phyloP scores from a whole-genome alignment of 371 early-diverging fungal species.

The Mucor velutinosus region DNA sequence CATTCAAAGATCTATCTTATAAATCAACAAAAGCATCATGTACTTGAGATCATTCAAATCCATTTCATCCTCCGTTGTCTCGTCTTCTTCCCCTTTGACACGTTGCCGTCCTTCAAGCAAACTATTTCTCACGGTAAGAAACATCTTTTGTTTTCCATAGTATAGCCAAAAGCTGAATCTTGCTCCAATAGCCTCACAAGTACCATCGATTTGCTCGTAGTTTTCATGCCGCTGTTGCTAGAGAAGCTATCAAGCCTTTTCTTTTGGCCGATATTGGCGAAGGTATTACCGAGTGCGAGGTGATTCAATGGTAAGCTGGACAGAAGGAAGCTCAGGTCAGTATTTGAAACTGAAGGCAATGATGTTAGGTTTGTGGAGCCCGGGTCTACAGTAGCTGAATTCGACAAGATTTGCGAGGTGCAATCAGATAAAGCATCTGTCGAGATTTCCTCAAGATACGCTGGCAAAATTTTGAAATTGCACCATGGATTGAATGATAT shows the following conservation, averaged over 20 bases:
- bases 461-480: constrained; percentile 83
- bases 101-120: constrained; percentile 5
- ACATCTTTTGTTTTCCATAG: too few relatives aligned
- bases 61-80: constrained; percentile 6
- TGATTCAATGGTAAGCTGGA: constrained; percentile 88
- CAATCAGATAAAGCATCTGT: constrained; percentile 98
- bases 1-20: not conserved
- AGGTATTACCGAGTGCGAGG: constrained; percentile 96
- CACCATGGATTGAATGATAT: constrained; percentile 87
- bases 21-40: constrained; percentile 2
- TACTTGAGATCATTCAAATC: constrained; percentile 11
- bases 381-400: constrained; percentile 89
- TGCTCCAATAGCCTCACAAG: not conserved
- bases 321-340: not conserved
- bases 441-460: constrained; percentile 94
- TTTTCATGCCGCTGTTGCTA: constrained; percentile 43
- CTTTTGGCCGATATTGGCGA: constrained; percentile 97
- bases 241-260: constrained; percentile 73
- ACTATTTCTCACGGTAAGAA: constrained; percentile 28
- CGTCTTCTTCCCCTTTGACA: constrained; percentile 1
- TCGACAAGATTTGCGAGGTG: constrained; percentile 95
- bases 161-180: too few relatives aligned
- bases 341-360: not conserved
- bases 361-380: constrained; percentile 83
- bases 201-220: constrained; percentile 6